These are phyloP conservation scores for Ustilago curta DNA, from an alignment of 1,284 basidiomycete genomes.

Conservation along the genomic window DNA sequence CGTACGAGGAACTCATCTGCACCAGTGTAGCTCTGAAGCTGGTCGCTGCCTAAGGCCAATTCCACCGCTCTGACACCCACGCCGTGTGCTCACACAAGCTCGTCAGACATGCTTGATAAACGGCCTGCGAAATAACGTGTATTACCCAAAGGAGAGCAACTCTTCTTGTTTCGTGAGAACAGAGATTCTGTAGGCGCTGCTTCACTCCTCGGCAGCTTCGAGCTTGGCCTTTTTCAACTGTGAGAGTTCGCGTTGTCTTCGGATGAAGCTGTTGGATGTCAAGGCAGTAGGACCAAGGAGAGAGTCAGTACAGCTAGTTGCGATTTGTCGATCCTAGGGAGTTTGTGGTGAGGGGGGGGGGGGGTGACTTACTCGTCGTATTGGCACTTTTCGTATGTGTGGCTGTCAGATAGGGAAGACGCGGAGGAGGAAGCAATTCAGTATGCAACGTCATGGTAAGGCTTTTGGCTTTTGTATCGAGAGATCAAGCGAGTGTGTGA, in stretches of 20 bases:
- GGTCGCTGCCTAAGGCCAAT: constrained; percentile 25
- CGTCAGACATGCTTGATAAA: neutral
- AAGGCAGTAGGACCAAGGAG: neutral
- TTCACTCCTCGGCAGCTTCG: constrained; percentile 38
- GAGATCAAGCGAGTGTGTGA: neutral
- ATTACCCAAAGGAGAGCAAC: neutral
- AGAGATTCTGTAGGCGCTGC: neutral
- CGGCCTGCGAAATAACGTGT: neutral
- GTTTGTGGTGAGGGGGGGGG: neutral
- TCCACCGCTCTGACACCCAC: neutral
- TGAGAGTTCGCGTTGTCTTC: constrained; percentile 57
- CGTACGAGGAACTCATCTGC: constrained; percentile 43
- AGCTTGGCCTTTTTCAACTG: constrained; percentile 40
- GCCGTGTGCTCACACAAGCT: neutral
- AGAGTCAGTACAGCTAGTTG: neutral
- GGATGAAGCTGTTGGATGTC: constrained; percentile 48
- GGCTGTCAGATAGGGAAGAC: constrained; percentile 25
- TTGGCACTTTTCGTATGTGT: constrained; percentile 67
- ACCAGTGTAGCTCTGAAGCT: constrained; percentile 54
- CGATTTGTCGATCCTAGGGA: no score
- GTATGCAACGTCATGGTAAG: constrained; percentile 4
- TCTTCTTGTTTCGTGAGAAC: neutral
- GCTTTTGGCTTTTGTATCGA: neutral
- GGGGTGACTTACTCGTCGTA: constrained; percentile 62
- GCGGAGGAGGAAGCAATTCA: constrained; percentile 3